These are phyloP conservation scores for Mallotus nudiflorus DNA, from an alignment of 345 rosid genomes.

Conservation along the genomic window DNA sequence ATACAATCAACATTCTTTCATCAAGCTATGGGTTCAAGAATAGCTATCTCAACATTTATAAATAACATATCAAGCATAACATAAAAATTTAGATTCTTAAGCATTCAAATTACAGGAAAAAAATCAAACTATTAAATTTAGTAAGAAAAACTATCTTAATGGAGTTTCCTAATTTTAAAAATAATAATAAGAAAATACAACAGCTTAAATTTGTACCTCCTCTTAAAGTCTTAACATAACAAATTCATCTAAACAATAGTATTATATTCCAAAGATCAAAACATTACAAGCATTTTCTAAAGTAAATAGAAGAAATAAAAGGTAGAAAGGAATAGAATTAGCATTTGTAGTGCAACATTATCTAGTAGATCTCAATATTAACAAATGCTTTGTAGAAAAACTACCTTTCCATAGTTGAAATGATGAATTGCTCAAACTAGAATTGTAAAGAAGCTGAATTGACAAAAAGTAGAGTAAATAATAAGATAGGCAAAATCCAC, in stretches of 20 bases:
- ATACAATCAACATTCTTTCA: neutral
- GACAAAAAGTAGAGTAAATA: slow-evolving; percentile 17
- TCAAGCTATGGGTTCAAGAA: too few relatives aligned
- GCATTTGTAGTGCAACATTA: neutral
- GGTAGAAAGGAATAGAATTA: slow-evolving; percentile 25
- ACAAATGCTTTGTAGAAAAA: slow-evolving; percentile 13
- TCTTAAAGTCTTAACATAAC: too few relatives aligned
- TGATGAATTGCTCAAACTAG: slow-evolving; percentile 67
- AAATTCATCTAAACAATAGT: neutral
- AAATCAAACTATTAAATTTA: neutral
- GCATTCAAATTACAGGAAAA: neutral
- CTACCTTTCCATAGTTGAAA: slow-evolving; percentile 67
- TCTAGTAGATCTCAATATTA: slow-evolving; percentile 10
- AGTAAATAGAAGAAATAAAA: slow-evolving; percentile 15
- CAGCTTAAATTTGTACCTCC: too few relatives aligned
- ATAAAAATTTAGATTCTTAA: neutral
- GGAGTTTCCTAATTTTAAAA: neutral
- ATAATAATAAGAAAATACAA: too few relatives aligned
- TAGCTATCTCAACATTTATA: too few relatives aligned
- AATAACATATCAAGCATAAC: too few relatives aligned
- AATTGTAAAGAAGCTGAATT: slow-evolving; percentile 58
- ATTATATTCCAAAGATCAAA: neutral
- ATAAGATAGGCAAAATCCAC: too few relatives aligned
- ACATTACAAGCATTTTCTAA: neutral
- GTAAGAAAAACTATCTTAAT: neutral